These are phyloP conservation scores for Geranomyces michiganensis DNA, from an alignment of 192 early-diverging fungal species.

Conservation along the genomic window DNA sequence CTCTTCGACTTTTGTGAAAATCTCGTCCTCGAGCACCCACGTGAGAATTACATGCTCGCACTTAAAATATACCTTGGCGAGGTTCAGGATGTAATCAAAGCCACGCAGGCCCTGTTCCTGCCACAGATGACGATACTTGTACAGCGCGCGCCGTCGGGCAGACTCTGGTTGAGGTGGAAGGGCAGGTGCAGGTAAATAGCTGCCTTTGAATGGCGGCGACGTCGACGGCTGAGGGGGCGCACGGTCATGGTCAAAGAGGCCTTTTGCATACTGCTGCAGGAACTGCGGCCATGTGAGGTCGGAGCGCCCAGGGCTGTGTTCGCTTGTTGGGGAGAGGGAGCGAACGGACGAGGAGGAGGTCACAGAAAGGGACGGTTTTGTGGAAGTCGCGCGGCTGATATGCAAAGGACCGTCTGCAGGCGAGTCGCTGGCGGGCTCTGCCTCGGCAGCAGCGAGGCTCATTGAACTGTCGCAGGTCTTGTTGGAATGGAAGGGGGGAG, in stretches of 20 bases:
- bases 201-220: slow-evolving; percentile 1
- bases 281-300: slow-evolving; percentile 3
- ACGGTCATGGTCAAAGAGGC: slow-evolving; percentile 1
- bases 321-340: too few relatives aligned
- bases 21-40: slow-evolving; percentile 16
- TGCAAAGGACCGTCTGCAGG: too few relatives aligned
- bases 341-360: too few relatives aligned
- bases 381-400: too few relatives aligned
- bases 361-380: too few relatives aligned
- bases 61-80: slow-evolving; percentile 12
- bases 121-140: slow-evolving; percentile 17
- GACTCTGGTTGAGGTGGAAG: slow-evolving; percentile 1
- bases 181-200: slow-evolving; percentile 19
- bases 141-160: slow-evolving; percentile 9
- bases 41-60: slow-evolving; percentile 25
- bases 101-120: neutral
- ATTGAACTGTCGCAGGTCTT: too few relatives aligned
- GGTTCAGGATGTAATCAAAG: neutral
- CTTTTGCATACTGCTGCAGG: slow-evolving; percentile 15
- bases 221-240: neutral
- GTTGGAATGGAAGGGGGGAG: too few relatives aligned
- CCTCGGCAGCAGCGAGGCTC: too few relatives aligned
- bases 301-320: neutral
- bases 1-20: neutral
- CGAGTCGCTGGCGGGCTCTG: too few relatives aligned